phyloP scores from a whole-genome alignment of 1,139 yeast species.

The Eremothecium gossypii region DNA sequence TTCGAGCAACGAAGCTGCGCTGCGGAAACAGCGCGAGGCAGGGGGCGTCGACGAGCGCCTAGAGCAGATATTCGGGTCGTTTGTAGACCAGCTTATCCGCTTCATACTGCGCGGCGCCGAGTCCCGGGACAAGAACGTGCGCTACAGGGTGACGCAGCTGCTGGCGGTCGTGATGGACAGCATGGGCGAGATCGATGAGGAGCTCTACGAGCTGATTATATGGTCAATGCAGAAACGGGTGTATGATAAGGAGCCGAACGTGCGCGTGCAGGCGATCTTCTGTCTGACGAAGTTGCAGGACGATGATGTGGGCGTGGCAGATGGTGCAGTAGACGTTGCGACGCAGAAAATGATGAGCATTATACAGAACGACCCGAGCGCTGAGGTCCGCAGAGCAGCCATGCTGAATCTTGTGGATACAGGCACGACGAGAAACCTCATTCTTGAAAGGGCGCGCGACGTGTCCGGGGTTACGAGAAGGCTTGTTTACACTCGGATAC shows the following conservation, averaged over 20 bases:
- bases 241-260: conserved; percentile 68
- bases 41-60: conserved; percentile 25
- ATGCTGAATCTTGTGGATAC: conserved; percentile 58
- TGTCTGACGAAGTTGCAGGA: conserved; percentile 75
- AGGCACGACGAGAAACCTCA: conserved; percentile 43
- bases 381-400: conserved; percentile 87
- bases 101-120: conserved; percentile 70
- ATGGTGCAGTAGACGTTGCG: conserved; percentile 33
- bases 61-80: conserved; percentile 39
- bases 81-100: conserved; percentile 53
- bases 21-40: conserved; percentile 30
- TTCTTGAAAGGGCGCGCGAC: conserved; percentile 81
- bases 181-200: conserved; percentile 69
- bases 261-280: conserved; percentile 74
- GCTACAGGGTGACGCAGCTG: conserved; percentile 74
- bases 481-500: conserved; percentile 57
- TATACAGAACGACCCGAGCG: conserved; percentile 68
- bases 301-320: conserved; percentile 31
- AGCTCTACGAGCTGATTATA: conserved; percentile 54
- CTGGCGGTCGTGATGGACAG: conserved; percentile 65
- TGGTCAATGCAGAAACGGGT: conserved; percentile 56
- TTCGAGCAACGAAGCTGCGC: conserved; percentile 19
- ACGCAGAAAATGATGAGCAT: conserved; percentile 45
- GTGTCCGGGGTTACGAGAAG: conserved; percentile 62
- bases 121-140: conserved; percentile 65